phyloP scores from a whole-genome alignment of 1,284 basidiomycete genomes.

The Ceratobasidium sp. region DNA sequence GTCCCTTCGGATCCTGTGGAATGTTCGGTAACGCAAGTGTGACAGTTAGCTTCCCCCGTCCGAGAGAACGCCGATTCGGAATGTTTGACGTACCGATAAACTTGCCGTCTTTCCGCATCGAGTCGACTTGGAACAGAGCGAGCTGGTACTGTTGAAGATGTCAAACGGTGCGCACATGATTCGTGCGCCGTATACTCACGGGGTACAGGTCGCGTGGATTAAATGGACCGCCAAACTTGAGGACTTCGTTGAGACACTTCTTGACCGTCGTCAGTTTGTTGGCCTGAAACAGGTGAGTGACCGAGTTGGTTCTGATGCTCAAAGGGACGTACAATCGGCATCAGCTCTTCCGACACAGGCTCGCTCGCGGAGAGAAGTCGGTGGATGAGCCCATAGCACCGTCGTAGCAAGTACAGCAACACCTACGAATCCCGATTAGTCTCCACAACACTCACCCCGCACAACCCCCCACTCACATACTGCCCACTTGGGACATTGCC shows the following conservation, averaged over 20 bases:
- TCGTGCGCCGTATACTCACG: conserved; percentile 60
- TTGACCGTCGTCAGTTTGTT: conserved; percentile 95
- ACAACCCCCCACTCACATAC: conserved; percentile 72
- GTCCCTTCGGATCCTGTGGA: conserved; percentile 68
- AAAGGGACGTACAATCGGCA: conserved; percentile 83
- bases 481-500: conserved; percentile 92
- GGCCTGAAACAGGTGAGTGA: conserved; percentile 65
- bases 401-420: conserved; percentile 89
- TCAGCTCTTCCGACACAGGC: conserved; percentile 98
- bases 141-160: conserved; percentile 83
- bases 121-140: conserved; percentile 95
- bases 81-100: conserved; percentile 72
- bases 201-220: conserved; percentile 97
- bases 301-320: neutral
- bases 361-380: conserved; percentile 95
- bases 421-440: conserved; percentile 67
- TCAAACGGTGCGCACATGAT: neutral
- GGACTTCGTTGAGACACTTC: conserved; percentile 97
- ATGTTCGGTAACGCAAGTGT: neutral
- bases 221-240: conserved; percentile 97
- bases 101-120: conserved; percentile 91
- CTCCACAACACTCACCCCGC: neutral
- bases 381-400: conserved; percentile 98
- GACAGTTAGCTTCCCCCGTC: conserved; percentile 57
- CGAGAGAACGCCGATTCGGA: conserved; percentile 50